phyloP scores from a whole-genome alignment of 140 eudicot species.

The Cichorium intybus region DNA sequence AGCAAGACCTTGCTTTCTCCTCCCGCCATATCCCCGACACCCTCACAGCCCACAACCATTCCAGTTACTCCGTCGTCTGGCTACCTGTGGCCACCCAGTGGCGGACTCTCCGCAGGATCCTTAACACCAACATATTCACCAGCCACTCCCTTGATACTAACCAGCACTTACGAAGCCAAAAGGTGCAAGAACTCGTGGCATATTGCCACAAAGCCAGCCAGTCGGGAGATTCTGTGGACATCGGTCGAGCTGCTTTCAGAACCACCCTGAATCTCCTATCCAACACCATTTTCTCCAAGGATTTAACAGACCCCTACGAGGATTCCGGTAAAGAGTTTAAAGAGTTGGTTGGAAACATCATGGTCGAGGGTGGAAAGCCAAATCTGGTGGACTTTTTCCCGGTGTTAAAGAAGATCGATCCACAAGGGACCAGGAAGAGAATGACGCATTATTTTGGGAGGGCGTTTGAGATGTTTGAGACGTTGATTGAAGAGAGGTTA shows the following conservation, averaged over 20 bases:
- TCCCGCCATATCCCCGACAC: slow-evolving; percentile 36
- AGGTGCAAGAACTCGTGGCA: slow-evolving; percentile 37
- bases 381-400: slow-evolving; percentile 49
- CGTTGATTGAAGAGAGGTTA: slow-evolving; percentile 10
- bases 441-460: background rate
- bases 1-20: slow-evolving; percentile 39
- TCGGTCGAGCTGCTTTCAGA: slow-evolving; percentile 38
- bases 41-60: slow-evolving; percentile 28
- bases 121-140: slow-evolving; percentile 33
- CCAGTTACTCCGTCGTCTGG: slow-evolving; percentile 39
- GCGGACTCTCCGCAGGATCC: slow-evolving; percentile 33
- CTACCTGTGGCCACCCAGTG: slow-evolving; percentile 35
- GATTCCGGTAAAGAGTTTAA: slow-evolving; percentile 41
- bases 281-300: slow-evolving; percentile 37
- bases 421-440: slow-evolving; percentile 32
- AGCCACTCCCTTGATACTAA: slow-evolving; percentile 33
- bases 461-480: background rate
- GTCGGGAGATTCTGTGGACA: slow-evolving; percentile 26
- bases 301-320: slow-evolving; percentile 34
- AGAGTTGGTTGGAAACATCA: slow-evolving; percentile 37
- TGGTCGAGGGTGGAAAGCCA: slow-evolving; percentile 42
- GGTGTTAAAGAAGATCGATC: slow-evolving; percentile 31
- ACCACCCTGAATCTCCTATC: slow-evolving; percentile 40
- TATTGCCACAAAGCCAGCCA: slow-evolving; percentile 22
- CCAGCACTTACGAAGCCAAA: slow-evolving; percentile 27